Base-by-base conservation (phyloP, 2,329 filamentous ascomycete species). In the Arthroderma sp. region DNA sequence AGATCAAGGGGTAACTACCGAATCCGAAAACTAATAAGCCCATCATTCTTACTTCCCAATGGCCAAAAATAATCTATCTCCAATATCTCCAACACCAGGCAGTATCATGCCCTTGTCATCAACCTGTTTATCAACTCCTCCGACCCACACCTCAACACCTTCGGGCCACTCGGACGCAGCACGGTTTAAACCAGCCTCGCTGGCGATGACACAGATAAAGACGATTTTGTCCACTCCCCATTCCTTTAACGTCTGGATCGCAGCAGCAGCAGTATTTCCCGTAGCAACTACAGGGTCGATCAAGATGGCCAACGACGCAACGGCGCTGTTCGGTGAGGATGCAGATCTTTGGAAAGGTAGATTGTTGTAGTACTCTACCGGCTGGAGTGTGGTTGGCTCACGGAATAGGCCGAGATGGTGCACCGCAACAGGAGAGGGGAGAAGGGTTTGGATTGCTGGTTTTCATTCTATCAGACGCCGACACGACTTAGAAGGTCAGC, bases 301-400 rank as follows among this genome's bases (percentile, higher is more conserved):
- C 44, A 95, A 70, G 58, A 95, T 83, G 48, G 87, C 87, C 8
- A 94, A 71, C 22, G 75, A 71, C 1, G 76, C 62, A 1, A 69
- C 63, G 3, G 66, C 59, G 31, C 65, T 60, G 50, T 67, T 68
- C 38, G 58, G 57, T 3, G 36, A 31, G 34, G 60, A 53, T 38
- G 58, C 49, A 29, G 64, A 53, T 41, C 60, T 50, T 40, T 59
- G 45, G 66, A 85, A 82, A 32, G 87, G 87, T 15, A 95, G 80
- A 66, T 94, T 94, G 72, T 95, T 95, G 75, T 95, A 95, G 75
- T 95, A 94, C 67, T 94, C 88, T 47, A 95, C 88, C 3, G 88
- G 86, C 57, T 86, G 79, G 46, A 95, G 80, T 38, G 85, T 89
- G 46, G 78, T 78, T 48, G 83, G 86, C 62, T 95, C 88, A 59